Conservation (phyloP, 805 yeast species). For the Schizosaccharomyces lindneri region DNA sequence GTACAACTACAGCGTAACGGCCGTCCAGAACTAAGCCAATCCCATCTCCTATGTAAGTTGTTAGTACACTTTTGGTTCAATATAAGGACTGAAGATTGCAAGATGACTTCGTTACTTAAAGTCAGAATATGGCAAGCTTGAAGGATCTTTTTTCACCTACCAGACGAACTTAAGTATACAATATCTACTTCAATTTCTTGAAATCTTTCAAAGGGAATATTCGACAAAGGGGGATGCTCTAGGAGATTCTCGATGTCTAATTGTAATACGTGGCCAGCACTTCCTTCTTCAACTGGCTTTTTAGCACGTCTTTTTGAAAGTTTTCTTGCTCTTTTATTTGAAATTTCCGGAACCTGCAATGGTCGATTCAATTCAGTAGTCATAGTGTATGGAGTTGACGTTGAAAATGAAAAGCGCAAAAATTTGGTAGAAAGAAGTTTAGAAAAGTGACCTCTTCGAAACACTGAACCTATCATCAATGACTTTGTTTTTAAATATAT, state of each 20-base stretch:
- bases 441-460: too few relatives aligned
- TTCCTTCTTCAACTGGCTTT: slow-evolving; percentile 12
- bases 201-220: slow-evolving; percentile 18
- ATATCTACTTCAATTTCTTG: slow-evolving; percentile 38
- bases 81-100: not conserved
- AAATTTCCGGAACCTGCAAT: not conserved
- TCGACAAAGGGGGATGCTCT: slow-evolving; percentile 10
- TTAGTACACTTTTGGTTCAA: not conserved
- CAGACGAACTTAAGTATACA: slow-evolving; percentile 33
- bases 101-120: not conserved
- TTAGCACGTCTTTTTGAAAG: not conserved
- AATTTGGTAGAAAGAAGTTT: not conserved
- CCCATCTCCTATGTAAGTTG: slow-evolving; percentile 40
- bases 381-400: not conserved
- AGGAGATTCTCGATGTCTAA: slow-evolving; percentile 3
- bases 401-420: not conserved
- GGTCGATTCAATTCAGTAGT: not conserved
- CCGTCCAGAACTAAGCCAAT: slow-evolving; percentile 47
- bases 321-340: not conserved
- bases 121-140: not conserved
- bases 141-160: not conserved
- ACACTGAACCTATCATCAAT: too few relatives aligned
- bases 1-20: slow-evolving; percentile 49
- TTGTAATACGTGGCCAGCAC: slow-evolving; percentile 2
- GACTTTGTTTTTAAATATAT: too few relatives aligned